Evolutionary conservation across 2,329 filamentous ascomycete species (phyloP).

Genomic region (Trichoderma sp.): DNA sequence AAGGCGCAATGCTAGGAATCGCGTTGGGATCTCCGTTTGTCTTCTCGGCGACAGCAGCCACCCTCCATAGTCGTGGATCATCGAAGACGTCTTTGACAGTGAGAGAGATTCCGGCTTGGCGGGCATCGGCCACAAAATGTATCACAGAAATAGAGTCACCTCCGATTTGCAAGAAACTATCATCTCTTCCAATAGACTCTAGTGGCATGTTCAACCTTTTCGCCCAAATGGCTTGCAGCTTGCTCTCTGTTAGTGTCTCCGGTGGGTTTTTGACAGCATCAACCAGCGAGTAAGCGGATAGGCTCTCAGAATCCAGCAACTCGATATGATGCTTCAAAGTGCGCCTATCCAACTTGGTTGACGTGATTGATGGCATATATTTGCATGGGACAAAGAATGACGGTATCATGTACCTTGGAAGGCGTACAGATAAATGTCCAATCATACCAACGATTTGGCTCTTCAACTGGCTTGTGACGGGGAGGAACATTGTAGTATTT

Average conservation of each 20-base stretch:
- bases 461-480: neutral
- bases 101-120: neutral
- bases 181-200: slow-evolving; percentile 15
- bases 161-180: slow-evolving; percentile 18
- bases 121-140: slow-evolving; percentile 3
- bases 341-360: slow-evolving; percentile 4
- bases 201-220: slow-evolving; percentile 3
- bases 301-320: neutral
- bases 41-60: neutral
- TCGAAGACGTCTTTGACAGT: slow-evolving; percentile 3
- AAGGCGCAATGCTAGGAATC: neutral
- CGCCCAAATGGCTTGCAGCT: slow-evolving; percentile 15
- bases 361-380: slow-evolving; percentile 13
- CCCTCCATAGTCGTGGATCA: neutral
- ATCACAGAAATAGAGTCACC: slow-evolving; percentile 21
- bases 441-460: neutral
- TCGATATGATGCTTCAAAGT: neutral
- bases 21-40: neutral
- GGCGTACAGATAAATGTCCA: neutral
- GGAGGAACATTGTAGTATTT: neutral
- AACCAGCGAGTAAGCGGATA: neutral
- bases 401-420: slow-evolving; percentile 14
- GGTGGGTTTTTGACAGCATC: neutral
- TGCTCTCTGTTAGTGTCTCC: slow-evolving; percentile 3
- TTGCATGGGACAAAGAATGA: slow-evolving; percentile 9